Percentiles rank a stretch among this genome's conserved stretches.
phyloP scores from a whole-genome alignment of 257 asterid species.

The Solanum piurae region DNA sequence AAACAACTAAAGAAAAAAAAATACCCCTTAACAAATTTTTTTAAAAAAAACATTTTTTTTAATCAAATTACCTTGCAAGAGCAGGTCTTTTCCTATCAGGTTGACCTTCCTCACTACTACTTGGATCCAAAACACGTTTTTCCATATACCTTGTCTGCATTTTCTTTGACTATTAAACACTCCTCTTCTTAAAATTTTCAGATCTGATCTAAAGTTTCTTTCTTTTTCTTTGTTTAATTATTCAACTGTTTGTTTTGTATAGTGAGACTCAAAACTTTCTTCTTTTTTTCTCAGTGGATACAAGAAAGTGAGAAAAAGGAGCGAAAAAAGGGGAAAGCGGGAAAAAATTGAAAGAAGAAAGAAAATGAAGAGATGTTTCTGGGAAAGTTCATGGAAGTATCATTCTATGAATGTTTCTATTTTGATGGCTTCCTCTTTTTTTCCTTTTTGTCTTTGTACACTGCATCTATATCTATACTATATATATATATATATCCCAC shows the following conservation, averaged over 20 bases:
- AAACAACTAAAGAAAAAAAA: background rate
- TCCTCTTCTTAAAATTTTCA: background rate
- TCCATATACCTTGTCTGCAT: slow-evolving; percentile 66
- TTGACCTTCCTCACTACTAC: slow-evolving; percentile 51
- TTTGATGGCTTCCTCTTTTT: background rate
- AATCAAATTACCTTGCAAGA: slow-evolving; percentile 66
- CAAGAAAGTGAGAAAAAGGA: background rate
- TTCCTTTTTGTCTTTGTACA: background rate
- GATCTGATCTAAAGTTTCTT: slow-evolving; percentile 41
- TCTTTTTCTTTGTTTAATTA: background rate
- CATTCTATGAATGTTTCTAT: background rate
- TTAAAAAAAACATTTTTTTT: background rate
- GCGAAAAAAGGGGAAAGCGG: slow-evolving; percentile 27
- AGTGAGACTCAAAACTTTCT: background rate
- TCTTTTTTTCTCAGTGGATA: background rate
- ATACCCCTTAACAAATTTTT: background rate
- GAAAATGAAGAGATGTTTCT: slow-evolving; percentile 38
- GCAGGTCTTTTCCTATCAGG: slow-evolving; percentile 95
- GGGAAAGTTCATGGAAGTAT: slow-evolving; percentile 27
- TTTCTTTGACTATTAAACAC: background rate
- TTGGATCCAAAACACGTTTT: slow-evolving; percentile 67
- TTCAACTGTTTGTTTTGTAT: background rate
- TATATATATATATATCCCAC: background rate
- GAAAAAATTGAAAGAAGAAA: slow-evolving; percentile 71
- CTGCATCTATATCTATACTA: background rate